phyloP scores from a whole-genome alignment of 23 red algal species.

The Gracilaria domingensis region DNA sequence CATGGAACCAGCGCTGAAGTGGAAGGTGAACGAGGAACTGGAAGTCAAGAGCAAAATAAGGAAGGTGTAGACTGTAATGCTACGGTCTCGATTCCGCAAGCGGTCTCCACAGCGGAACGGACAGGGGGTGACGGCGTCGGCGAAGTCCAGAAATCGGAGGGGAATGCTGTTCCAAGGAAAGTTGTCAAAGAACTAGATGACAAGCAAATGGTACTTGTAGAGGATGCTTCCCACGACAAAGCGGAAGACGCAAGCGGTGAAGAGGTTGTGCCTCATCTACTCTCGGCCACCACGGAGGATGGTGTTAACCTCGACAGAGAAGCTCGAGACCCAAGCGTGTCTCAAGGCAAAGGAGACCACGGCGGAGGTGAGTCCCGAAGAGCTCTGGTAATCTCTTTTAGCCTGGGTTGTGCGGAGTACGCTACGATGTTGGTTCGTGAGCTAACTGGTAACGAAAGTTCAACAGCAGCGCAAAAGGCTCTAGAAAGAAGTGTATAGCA shows the following conservation, averaged over 20 bases:
- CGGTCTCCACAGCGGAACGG: neutral
- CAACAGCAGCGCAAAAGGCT: conserved; percentile 65
- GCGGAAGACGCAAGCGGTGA: neutral
- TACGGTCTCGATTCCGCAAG: neutral
- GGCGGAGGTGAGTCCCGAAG: neutral
- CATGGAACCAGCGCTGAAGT: neutral
- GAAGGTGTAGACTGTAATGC: neutral
- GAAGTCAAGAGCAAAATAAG: neutral
- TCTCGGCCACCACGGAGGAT: neutral
- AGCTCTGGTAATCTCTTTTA: conserved; percentile 82
- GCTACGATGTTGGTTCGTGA: conserved; percentile 98
- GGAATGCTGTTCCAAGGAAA: neutral
- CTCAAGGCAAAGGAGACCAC: neutral
- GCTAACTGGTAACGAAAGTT: conserved; percentile 85
- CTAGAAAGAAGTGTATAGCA: conserved; percentile 30
- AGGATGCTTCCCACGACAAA: conserved; percentile 15
- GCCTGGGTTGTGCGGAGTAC: conserved; percentile 80
- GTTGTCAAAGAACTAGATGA: neutral
- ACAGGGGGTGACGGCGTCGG: neutral
- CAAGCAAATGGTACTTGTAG: neutral
- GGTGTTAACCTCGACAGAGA: neutral
- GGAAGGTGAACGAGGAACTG: neutral
- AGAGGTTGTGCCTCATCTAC: neutral
- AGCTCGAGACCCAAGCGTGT: neutral
- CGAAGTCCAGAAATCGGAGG: neutral